Percentiles rank a stretch among this genome's conserved stretches.
phyloP scores from a whole-genome alignment of 2,329 filamentous ascomycete species.

The Alternaria ventricosa region DNA sequence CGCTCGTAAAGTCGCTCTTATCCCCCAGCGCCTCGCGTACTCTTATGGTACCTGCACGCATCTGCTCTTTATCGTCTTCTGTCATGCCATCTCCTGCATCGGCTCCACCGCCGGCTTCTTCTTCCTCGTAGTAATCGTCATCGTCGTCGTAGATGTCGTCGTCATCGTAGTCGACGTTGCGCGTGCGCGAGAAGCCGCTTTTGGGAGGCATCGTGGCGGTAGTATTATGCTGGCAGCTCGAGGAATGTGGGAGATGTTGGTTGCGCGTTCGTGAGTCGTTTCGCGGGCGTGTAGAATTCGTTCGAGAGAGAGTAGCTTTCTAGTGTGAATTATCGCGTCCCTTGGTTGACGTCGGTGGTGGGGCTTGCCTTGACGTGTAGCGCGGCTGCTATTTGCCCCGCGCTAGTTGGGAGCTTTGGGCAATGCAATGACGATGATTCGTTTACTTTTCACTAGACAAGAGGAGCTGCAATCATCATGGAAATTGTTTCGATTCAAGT shows the following conservation, averaged over 20 bases:
- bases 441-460: not conserved
- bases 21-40: constrained; percentile 71
- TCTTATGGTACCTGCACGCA: constrained; percentile 70
- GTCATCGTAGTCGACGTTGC: constrained; percentile 57
- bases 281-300: not conserved
- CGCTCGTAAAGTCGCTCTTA: constrained; percentile 62
- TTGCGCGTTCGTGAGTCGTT: not conserved
- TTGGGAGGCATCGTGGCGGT: constrained; percentile 41
- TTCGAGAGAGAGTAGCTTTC: not conserved
- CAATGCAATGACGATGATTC: not conserved
- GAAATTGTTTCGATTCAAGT: not conserved
- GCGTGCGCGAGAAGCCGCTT: constrained; percentile 52
- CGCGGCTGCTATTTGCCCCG: constrained; percentile 22
- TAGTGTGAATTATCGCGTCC: constrained; percentile 2
- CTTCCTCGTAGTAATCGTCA: constrained; percentile 51
- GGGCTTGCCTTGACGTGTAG: constrained; percentile 21
- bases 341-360: constrained; percentile 16
- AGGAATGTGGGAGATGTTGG: not conserved
- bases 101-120: constrained; percentile 34
- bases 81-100: constrained; percentile 30
- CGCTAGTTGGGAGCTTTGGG: constrained; percentile 14
- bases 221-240: not conserved
- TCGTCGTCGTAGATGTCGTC: constrained; percentile 62
- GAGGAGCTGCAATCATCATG: not conserved
- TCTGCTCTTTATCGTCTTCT: constrained; percentile 53